Evolutionary conservation across 805 yeast species (phyloP).

Genomic region (Saturnispora mendoncae): DNA sequence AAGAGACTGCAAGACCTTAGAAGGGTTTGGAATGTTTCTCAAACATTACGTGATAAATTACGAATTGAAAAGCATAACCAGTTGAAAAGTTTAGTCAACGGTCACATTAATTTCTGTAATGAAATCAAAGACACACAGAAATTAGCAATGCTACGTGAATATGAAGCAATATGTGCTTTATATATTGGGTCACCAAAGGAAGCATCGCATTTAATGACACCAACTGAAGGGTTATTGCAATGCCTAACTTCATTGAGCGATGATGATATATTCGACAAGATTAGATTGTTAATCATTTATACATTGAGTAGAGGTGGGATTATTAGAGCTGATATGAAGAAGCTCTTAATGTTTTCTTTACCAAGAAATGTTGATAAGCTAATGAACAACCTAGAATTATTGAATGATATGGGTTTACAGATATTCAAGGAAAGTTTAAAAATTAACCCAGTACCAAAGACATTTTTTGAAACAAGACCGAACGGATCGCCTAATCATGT

Average conservation of each 20-base stretch:
- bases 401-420: conserved; percentile 34
- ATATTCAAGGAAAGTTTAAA: conserved; percentile 32
- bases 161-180: conserved; percentile 9
- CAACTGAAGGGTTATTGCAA: conserved; percentile 46
- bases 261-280: conserved; percentile 48
- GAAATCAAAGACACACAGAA: conserved; percentile 8
- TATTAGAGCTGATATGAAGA: conserved; percentile 60
- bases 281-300: conserved; percentile 67
- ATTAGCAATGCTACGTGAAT: conserved; percentile 6
- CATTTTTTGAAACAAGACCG: conserved; percentile 43
- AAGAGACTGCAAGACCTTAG: conserved; percentile 5
- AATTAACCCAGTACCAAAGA: conserved; percentile 39
- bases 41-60: conserved; percentile 8
- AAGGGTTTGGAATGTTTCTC: conserved; percentile 8
- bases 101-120: conserved; percentile 9
- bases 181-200: conserved; percentile 8
- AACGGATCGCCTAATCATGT: conserved; percentile 20
- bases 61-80: conserved; percentile 5
- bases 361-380: conserved; percentile 29
- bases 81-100: conserved; percentile 8
- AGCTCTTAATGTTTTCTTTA: conserved; percentile 50
- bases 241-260: conserved; percentile 35
- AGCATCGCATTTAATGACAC: conserved; percentile 31
- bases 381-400: conserved; percentile 47
- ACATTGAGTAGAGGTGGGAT: conserved; percentile 78